Evolutionary conservation across 768 basidiomycete species (phyloP).

Genomic region (Boletus sensibilis): DNA sequence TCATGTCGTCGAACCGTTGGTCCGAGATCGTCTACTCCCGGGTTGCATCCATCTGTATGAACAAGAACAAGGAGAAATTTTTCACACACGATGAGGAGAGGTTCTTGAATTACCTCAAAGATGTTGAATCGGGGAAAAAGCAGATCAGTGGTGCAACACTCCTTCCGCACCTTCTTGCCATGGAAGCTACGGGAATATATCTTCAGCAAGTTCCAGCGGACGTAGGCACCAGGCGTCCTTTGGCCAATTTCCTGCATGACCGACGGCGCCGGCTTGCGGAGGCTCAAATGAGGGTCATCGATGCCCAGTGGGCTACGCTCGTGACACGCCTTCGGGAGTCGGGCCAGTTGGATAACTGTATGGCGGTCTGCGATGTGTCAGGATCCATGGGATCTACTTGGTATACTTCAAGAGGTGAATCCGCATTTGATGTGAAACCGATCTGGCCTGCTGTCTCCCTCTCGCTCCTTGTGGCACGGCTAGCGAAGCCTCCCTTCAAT

Average conservation of each 20-base stretch:
- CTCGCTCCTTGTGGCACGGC: slow-evolving; percentile 60
- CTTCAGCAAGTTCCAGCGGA: not conserved
- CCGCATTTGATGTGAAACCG: slow-evolving; percentile 33
- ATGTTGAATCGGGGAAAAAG: slow-evolving; percentile 54
- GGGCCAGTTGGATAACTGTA: slow-evolving; percentile 55
- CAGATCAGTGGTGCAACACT: slow-evolving; percentile 67
- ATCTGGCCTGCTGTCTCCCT: slow-evolving; percentile 64
- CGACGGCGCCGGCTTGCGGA: slow-evolving; percentile 33
- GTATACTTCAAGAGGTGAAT: not conserved
- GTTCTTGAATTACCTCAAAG: slow-evolving; percentile 55
- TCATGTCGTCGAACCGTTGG: slow-evolving; percentile 64
- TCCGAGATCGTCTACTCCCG: slow-evolving; percentile 53
- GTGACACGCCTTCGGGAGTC: slow-evolving; percentile 51
- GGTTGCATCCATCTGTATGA: slow-evolving; percentile 65
- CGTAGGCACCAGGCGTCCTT: not conserved
- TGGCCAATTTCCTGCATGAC: slow-evolving; percentile 21
- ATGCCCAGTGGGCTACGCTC: slow-evolving; percentile 68
- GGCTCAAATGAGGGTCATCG: slow-evolving; percentile 44
- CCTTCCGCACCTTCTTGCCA: slow-evolving; percentile 60
- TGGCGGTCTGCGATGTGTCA: slow-evolving; percentile 74
- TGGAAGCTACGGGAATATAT: slow-evolving; percentile 31
- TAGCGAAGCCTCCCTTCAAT: slow-evolving; percentile 64
- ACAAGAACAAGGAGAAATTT: slow-evolving; percentile 53
- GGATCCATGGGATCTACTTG: slow-evolving; percentile 60
- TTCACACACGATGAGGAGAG: slow-evolving; percentile 55